Evolutionary conservation across 768 basidiomycete genomes (phyloP).

Genomic region (Sistotremastrum niveocremeum): DNA sequence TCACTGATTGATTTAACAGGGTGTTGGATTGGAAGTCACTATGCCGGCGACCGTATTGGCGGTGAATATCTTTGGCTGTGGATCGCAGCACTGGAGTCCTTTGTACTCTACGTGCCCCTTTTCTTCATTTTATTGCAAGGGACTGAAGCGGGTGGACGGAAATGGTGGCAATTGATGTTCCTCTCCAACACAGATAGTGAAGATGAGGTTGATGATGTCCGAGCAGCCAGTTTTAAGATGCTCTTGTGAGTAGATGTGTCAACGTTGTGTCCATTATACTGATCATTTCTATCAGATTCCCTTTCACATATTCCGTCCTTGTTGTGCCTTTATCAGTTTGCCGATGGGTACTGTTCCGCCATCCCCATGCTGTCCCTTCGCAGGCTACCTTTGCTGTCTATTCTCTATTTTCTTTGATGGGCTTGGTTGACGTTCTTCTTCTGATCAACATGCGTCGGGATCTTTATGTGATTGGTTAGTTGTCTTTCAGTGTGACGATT

Average conservation of each 20-base stretch:
- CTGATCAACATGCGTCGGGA: constrained; percentile 23
- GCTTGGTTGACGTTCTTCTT: constrained; percentile 26
- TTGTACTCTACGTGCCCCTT: constrained; percentile 31
- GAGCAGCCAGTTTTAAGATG: too few species aligned
- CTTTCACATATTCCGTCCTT: constrained; percentile 22
- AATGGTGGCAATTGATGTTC: too few species aligned
- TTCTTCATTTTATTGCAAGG: constrained; percentile 18
- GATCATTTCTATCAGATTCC: constrained; percentile 27
- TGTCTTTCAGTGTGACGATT: too few species aligned
- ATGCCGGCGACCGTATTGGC: constrained; percentile 24
- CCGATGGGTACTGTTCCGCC: constrained; percentile 24
- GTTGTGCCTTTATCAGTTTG: constrained; percentile 27
- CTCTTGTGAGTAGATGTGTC: too few species aligned
- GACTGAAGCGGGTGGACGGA: too few species aligned
- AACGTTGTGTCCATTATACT: constrained; percentile 10
- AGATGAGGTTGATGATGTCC: too few species aligned
- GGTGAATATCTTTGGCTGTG: constrained; percentile 44
- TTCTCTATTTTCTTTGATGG: constrained; percentile 24
- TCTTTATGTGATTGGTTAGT: constrained; percentile 3
- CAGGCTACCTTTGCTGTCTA: constrained; percentile 20
- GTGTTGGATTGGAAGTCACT: constrained; percentile 35
- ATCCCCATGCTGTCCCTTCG: constrained; percentile 9
- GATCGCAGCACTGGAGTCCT: constrained; percentile 28
- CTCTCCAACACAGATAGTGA: too few species aligned
- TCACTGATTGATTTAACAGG: constrained; percentile 17